These are phyloP conservation scores for Diospyros lotus DNA, from an alignment of 148 eudicot genomes.

Conservation along the genomic window DNA sequence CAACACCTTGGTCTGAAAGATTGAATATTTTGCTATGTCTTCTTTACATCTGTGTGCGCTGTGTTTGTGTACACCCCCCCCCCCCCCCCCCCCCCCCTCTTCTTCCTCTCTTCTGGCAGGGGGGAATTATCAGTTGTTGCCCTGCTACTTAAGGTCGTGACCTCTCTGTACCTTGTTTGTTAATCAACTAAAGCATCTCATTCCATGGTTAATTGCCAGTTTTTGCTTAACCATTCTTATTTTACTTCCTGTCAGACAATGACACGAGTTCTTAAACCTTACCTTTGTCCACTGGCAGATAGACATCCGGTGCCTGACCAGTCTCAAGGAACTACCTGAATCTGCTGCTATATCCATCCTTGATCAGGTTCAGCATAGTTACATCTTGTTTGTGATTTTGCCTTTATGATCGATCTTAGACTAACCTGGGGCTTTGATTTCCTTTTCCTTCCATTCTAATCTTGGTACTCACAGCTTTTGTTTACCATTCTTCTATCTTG, in stretches of 20 bases:
- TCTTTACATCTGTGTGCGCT: neutral
- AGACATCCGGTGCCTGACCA: slow-evolving; percentile 39
- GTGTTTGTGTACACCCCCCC: neutral
- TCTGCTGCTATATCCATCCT: slow-evolving; percentile 66
- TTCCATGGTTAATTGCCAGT: neutral
- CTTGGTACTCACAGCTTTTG: neutral
- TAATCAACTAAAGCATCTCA: neutral
- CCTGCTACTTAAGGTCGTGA: neutral
- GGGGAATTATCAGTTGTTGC: too few species aligned
- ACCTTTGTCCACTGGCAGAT: slow-evolving; percentile 37
- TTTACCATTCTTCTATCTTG: slow-evolving; percentile 10
- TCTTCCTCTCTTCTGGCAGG: too few species aligned
- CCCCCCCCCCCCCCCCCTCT: too few species aligned
- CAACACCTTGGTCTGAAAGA: neutral
- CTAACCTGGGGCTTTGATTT: neutral
- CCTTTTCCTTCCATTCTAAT: neutral
- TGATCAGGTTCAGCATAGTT: slow-evolving; percentile 50
- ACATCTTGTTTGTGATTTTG: neutral
- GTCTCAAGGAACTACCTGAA: slow-evolving; percentile 59
- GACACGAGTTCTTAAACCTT: neutral
- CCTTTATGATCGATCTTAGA: neutral
- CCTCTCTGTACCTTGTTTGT: neutral
- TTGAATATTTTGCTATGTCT: neutral
- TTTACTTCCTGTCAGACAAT: neutral
- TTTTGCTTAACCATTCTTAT: neutral